A percentile compares a stretch with the other conserved stretches of the same genome.
Conservation (phyloP, 345 rosid genomes). For the Kandelia obovata region DNA sequence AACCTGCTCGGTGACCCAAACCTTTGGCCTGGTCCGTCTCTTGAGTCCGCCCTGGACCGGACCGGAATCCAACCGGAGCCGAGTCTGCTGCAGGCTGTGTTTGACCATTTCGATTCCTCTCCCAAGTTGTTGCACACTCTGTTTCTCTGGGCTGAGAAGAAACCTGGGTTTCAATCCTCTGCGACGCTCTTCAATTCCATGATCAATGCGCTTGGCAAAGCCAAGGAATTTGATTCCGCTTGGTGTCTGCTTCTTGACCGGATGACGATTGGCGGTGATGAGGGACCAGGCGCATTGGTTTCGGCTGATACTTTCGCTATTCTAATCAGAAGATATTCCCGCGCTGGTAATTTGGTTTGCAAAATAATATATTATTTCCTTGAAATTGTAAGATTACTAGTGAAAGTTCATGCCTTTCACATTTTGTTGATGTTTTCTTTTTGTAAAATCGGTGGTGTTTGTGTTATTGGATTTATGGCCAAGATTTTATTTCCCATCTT, state of each 20-base stretch:
- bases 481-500: not conserved
- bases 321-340: conserved; percentile 75
- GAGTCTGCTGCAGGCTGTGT: conserved; percentile 42
- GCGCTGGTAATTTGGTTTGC: conserved; percentile 53
- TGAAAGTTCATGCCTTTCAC: not conserved
- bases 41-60: conserved; percentile 49
- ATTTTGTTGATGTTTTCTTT: conserved; percentile 3
- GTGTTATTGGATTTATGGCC: not conserved
- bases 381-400: not conserved
- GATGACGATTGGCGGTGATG: conserved; percentile 21
- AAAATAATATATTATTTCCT: not conserved
- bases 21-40: conserved; percentile 38
- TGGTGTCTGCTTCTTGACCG: conserved; percentile 66
- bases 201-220: conserved; percentile 54
- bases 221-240: conserved; percentile 63
- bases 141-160: conserved; percentile 74
- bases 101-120: conserved; percentile 59
- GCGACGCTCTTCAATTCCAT: conserved; percentile 43
- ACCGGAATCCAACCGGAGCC: conserved; percentile 51
- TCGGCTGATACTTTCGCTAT: conserved; percentile 57
- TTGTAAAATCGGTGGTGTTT: not conserved
- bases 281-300: conserved; percentile 37
- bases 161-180: conserved; percentile 47
- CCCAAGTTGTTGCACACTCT: conserved; percentile 56
- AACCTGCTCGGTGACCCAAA: conserved; percentile 45